These are phyloP conservation scores for Trichoderma sp. DNA, from an alignment of 2,329 filamentous ascomycete species.

Conservation along the genomic window DNA sequence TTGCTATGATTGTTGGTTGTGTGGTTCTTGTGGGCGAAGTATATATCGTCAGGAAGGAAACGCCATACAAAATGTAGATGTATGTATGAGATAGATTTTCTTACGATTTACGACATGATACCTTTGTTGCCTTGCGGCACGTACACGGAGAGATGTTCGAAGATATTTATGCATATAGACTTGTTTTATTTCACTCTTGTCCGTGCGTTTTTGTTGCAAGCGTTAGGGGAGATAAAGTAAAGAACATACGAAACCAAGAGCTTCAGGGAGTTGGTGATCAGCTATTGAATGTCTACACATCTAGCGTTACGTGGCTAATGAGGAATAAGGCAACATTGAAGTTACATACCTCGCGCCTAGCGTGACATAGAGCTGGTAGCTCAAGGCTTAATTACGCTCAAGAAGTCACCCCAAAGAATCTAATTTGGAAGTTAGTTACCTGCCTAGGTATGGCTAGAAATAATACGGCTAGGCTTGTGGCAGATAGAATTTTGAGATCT, in stretches of 20 bases:
- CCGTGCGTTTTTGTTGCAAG: not conserved
- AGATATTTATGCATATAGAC: not conserved
- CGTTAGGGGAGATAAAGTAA: not conserved
- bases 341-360: not conserved
- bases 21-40: conserved; percentile 65
- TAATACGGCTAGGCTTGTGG: not conserved
- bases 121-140: not conserved
- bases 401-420: not conserved
- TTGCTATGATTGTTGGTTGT: conserved; percentile 68
- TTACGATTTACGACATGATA: too few relatives aligned
- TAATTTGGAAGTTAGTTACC: not conserved
- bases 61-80: conserved; percentile 7
- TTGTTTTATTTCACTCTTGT: too few relatives aligned
- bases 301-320: not conserved
- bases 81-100: not conserved
- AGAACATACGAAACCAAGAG: not conserved
- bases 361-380: not conserved
- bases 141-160: not conserved
- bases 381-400: not conserved
- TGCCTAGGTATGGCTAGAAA: not conserved
- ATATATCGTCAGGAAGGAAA: conserved; percentile 52
- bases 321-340: not conserved
- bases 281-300: not conserved
- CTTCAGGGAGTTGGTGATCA: not conserved
- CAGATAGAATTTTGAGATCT: not conserved